phyloP scores from a whole-genome alignment of 768 basidiomycete genomes.

The Termitomyces sp. region DNA sequence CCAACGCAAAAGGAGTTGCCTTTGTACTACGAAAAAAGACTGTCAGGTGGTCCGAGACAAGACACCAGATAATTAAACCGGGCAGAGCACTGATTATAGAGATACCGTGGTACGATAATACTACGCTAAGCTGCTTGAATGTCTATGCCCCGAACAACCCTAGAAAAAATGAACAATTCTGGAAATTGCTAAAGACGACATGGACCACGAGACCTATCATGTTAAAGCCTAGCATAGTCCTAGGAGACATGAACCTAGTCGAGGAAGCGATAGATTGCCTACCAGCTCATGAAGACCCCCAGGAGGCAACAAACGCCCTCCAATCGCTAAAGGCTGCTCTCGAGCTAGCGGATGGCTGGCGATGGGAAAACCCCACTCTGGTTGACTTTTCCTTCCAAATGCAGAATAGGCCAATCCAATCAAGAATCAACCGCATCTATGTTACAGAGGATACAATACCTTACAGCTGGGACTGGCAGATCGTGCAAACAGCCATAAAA shows the following conservation, averaged over 20 bases:
- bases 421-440: conserved; percentile 9
- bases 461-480: conserved; percentile 8
- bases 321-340: neutral
- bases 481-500: neutral
- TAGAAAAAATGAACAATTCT: neutral
- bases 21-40: conserved; percentile 26
- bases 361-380: neutral
- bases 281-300: conserved; percentile 16
- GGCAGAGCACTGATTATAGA: conserved; percentile 11
- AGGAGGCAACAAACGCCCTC: too few species aligned
- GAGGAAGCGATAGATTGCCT: conserved; percentile 32
- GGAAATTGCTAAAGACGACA: neutral
- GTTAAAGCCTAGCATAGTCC: conserved; percentile 24
- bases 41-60: conserved; percentile 11
- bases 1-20: conserved; percentile 26
- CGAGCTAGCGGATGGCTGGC: conserved; percentile 3
- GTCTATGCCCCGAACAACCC: neutral
- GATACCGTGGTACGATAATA: conserved; percentile 14
- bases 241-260: conserved; percentile 37
- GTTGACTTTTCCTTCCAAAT: neutral
- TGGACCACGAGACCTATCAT: neutral
- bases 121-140: neutral
- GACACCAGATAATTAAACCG: conserved; percentile 25
- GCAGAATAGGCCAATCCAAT: neutral
- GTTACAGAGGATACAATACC: neutral